Percentiles rank a stretch among this genome's conserved stretches.
Evolutionary conservation across 2,329 filamentous ascomycete genomes (phyloP).

Genomic region (Hypoxylon sp.): DNA sequence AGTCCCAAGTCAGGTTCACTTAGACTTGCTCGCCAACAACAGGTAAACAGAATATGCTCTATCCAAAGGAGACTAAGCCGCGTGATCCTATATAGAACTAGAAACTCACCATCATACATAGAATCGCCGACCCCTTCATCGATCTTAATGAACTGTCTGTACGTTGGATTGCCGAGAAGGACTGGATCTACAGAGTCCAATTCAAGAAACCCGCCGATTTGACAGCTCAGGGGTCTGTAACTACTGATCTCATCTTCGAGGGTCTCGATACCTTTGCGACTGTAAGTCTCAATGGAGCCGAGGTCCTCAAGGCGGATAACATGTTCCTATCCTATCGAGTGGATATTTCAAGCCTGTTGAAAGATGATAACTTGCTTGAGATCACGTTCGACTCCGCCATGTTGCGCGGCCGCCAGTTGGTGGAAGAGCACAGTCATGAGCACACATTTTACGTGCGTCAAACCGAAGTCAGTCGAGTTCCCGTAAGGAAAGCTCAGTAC

Average conservation of each 20-base stretch:
- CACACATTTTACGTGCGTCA: constrained; percentile 62
- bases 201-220: constrained; percentile 41
- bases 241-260: constrained; percentile 62
- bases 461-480: constrained; percentile 55
- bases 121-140: constrained; percentile 64
- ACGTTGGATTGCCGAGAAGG: constrained; percentile 68
- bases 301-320: constrained; percentile 65
- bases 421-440: constrained; percentile 60
- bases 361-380: constrained; percentile 56
- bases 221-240: constrained; percentile 6
- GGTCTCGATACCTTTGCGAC: constrained; percentile 71
- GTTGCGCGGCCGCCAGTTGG: constrained; percentile 59
- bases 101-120: constrained; percentile 28
- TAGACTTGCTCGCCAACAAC: constrained; percentile 49
- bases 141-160: constrained; percentile 67
- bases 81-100: neutral
- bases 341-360: constrained; percentile 55
- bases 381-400: constrained; percentile 66
- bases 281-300: constrained; percentile 61
- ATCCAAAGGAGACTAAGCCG: neutral
- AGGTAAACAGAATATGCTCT: constrained; percentile 37
- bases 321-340: constrained; percentile 69
- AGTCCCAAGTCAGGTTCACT: constrained; percentile 50
- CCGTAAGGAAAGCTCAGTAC: constrained; percentile 72
- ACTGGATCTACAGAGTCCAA: constrained; percentile 63